Evolutionary conservation across 2,329 filamentous ascomycete genomes (phyloP), one percentile per base, ranked within the genome.

Genomic region (Epichloe festucae): DNA sequence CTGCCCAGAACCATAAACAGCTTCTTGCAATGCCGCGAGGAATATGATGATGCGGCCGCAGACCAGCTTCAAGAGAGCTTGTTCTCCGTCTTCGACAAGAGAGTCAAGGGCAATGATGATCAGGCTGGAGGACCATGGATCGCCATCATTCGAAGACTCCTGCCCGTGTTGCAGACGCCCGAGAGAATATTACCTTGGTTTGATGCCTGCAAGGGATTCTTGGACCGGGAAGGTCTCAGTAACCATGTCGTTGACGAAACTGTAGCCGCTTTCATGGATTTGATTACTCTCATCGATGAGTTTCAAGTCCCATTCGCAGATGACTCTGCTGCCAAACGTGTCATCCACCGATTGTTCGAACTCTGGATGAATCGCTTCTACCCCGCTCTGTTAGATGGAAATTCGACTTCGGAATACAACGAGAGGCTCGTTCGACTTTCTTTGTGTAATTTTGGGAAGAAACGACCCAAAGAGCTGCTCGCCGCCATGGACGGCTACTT

Each of bases 1-100:
- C 70, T 89, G 49, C 66, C 74, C 57, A 69, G 75, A 41, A 71
- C 79, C 49, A 81, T 90, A 56, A 74, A 82, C 51, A 71, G 71
- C 53, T 91, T 88, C 66, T 73, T 88, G 48, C 77, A 82, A 45
- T 82, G 81, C 60, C 81, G 87, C 63, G 71, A 78, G 52, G 77
- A 78, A 58, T 76, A 79, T 56, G 86, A 90, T 60, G 84, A 88
- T 49, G 69, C 74, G 52, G 75, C 81, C 41, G 76, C 81, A n/a
- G 84, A 87, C 57, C 80, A 82, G 52, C 73, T 89, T 48, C 81
- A 89, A 55, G 85, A 89, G 41, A 86, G 89, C 59, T 74, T 93
- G 7, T 70, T 84, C 41, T 67, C 73, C 23, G 74, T 87, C 50
- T 89, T 84, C 68, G 74, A 82, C 53, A 81, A 77, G 60, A 73